Conservation (phyloP, 306 rosid genomes). For the barrel medic (Medicago truncatula) region MtrunA17r5.0-ANR NC_053044.1:36409001-36409500, state of each 20-base stretch:
- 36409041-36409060: slow-evolving; percentile 9
- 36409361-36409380: slow-evolving; percentile 29
- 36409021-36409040: slow-evolving; percentile 17
- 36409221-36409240: slow-evolving; percentile 98
- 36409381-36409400: slow-evolving; percentile 15
- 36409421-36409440: slow-evolving; percentile 25
- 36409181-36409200: slow-evolving; percentile 93
- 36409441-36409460: slow-evolving; percentile 4
- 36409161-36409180: slow-evolving; percentile 67
- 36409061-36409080: slow-evolving; percentile 10
- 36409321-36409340: neutral
- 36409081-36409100: slow-evolving; percentile 24
- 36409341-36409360: slow-evolving; percentile 25
- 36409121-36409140: slow-evolving; percentile 27
- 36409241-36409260: slow-evolving; percentile 69
- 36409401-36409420: neutral
- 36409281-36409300: slow-evolving; percentile 38
- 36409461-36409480: slow-evolving; percentile 30
- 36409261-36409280: slow-evolving; percentile 62
- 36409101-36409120: neutral
- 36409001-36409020: slow-evolving; percentile 11
- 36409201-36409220: slow-evolving; percentile 76
- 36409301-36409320: slow-evolving; percentile 32
- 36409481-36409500: slow-evolving; percentile 14
- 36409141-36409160: slow-evolving; percentile 25